These are phyloP conservation scores for Proliferodiscus dingleyae DNA, from an alignment of 2,329 filamentous ascomycete genomes.

Conservation along the genomic window DNA sequence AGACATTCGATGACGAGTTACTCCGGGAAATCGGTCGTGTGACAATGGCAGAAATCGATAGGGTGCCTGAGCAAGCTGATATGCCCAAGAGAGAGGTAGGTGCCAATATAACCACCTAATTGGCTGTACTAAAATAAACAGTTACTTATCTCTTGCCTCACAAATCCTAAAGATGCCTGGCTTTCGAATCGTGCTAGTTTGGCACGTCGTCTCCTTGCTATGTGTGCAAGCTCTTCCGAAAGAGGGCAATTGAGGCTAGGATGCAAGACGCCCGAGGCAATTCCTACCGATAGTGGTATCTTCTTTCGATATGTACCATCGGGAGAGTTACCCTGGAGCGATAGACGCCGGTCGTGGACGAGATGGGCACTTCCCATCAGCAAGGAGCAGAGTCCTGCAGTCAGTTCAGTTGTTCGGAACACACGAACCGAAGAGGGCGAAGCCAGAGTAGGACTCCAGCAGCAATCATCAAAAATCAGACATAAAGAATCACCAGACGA, in stretches of 20 bases:
- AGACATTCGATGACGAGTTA: constrained; percentile 7
- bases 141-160: constrained; percentile 11
- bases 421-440: background rate
- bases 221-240: constrained; percentile 12
- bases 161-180: background rate
- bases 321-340: constrained; percentile 26
- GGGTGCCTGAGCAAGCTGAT: background rate
- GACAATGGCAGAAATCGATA: constrained; percentile 24
- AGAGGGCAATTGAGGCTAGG: constrained; percentile 16
- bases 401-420: background rate
- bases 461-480: no score
- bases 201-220: constrained; percentile 24
- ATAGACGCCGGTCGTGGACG: constrained; percentile 26
- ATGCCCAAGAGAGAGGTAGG: constrained; percentile 4
- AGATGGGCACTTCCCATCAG: constrained; percentile 26
- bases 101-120: background rate
- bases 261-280: constrained; percentile 4
- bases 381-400: constrained; percentile 2
- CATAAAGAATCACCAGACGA: no score
- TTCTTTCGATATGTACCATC: constrained; percentile 18
- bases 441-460: background rate
- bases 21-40: constrained; percentile 21
- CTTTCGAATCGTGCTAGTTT: constrained; percentile 17
- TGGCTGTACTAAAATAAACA: constrained; percentile 5
- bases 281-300: constrained; percentile 3